A percentile compares a stretch with the other conserved stretches of the same genome.
These are phyloP conservation scores for Kwoniella botswanensis DNA, from an alignment of 768 basidiomycete species.

Conservation along the genomic window DNA sequence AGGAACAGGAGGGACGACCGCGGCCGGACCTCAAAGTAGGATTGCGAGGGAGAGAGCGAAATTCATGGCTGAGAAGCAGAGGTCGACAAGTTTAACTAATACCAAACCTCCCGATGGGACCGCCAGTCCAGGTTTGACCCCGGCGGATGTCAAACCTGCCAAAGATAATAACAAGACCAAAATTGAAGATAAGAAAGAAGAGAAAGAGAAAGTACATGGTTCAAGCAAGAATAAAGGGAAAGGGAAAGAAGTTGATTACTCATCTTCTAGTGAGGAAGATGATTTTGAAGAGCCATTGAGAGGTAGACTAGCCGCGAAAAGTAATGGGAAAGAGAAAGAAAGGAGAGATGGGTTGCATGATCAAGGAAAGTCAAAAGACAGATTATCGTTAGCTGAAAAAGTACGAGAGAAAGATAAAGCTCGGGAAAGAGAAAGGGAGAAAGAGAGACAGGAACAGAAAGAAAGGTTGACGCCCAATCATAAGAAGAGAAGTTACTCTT, in stretches of 20 bases:
- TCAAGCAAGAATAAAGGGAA: not conserved
- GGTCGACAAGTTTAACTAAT: slow-evolving; percentile 38
- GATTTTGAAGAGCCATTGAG: slow-evolving; percentile 5
- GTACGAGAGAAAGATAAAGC: slow-evolving; percentile 13
- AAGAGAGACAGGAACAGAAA: not conserved
- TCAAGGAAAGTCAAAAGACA: not conserved
- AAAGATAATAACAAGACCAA: not conserved
- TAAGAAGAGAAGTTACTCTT: slow-evolving; percentile 2
- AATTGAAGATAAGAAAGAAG: not conserved
- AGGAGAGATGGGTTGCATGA: not conserved
- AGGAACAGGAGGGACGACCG: not conserved
- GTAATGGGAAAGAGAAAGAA: not conserved
- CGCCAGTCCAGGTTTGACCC: slow-evolving; percentile 21
- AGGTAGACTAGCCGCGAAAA: not conserved
- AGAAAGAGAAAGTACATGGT: not conserved
- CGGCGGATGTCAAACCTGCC: slow-evolving; percentile 3
- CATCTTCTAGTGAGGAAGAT: slow-evolving; percentile 11
- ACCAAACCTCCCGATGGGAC: slow-evolving; percentile 21
- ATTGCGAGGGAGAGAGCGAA: slow-evolving; percentile 42
- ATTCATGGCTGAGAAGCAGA: slow-evolving; percentile 35
- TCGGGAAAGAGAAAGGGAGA: slow-evolving; percentile 10
- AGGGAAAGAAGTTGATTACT: slow-evolving; percentile 18
- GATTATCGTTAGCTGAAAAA: slow-evolving; percentile 3
- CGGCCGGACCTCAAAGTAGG: slow-evolving; percentile 19
- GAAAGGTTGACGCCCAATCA: not conserved